Base-by-base conservation (phyloP, 345 rosid species). In the Eucalyptus albens region DNA sequence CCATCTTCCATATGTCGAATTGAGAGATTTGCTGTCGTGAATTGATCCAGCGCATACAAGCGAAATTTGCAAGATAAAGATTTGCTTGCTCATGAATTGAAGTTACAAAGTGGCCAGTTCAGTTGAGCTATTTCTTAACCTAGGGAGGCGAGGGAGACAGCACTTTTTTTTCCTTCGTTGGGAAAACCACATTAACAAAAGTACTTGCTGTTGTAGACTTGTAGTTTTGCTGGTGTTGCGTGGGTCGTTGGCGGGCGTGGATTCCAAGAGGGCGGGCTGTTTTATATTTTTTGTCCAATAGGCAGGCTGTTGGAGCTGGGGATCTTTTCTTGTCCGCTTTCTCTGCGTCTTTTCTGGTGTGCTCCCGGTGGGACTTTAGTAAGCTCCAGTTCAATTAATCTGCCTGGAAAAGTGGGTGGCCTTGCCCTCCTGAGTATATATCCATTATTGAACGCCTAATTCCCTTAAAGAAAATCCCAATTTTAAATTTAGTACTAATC, bases 91-190 rank as follows among this genome's bases (percentile, higher is more conserved):
- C 45, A 40, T 6, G 29, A 21, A 77, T 21, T 44, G 24, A 11
- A 40, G 83, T 21, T 5, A 40, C 47, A 11, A 77, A 77, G 29
- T 37, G 83, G 47, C 15, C 21, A 17, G 83, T 21, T 21, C 21
- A 5, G 83, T 21, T 11, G 29, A 40, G 29, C 83, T 11, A 40
- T 21, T 21, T 11, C 29, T 77, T 77, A 9, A 40, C 85, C 85
- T 11, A 40, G 4, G 29, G 85, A 77, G 4, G 83, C 22, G 44
- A 8, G 42, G 21, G 82, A 3, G 45, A 22, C 45, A 6, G 7
- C 45, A 1, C 26, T 9, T 2, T 19, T 9, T 72, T 60, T 60
- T 1, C 0, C 5, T 33, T 37, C 26, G 6, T 2, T 3, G 42
- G 81, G 1, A 13, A 69, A 15, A 72, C 82, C 44, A 72, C 2